Conservation (phyloP, 2,329 filamentous ascomycete species). For the Chrysoporthe austroafricana region DNA sequence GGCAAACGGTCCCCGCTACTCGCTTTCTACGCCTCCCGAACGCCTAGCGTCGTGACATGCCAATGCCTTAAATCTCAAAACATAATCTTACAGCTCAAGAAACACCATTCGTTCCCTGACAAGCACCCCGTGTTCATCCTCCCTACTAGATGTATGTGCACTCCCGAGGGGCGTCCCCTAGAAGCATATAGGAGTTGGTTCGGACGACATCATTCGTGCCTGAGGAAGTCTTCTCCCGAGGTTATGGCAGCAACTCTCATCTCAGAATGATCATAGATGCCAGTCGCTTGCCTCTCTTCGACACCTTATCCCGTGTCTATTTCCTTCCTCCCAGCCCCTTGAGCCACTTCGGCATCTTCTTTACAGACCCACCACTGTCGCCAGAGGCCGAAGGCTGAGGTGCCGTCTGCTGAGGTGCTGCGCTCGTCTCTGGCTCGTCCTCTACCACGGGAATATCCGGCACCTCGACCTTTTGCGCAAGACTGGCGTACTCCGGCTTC, state of each 20-base stretch:
- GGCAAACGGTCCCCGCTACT: background rate
- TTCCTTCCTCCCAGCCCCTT: conserved; percentile 71
- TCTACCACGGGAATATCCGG: conserved; percentile 55
- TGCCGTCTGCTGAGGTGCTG: conserved; percentile 30
- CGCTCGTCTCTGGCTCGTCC: conserved; percentile 41
- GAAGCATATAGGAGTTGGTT: background rate
- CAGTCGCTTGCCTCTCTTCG: background rate
- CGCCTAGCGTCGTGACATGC: conserved; percentile 4
- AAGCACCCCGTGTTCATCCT: background rate
- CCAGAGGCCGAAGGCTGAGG: conserved; percentile 36
- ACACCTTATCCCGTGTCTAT: conserved; percentile 40
- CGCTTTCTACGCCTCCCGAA: background rate
- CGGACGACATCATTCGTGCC: background rate
- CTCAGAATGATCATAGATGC: background rate
- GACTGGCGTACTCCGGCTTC: conserved; percentile 58
- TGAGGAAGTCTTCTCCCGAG: background rate
- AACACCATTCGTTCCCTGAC: background rate
- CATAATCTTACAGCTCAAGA: background rate
- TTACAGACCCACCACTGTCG: conserved; percentile 41
- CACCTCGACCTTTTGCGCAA: conserved; percentile 70
- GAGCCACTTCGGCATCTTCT: conserved; percentile 70
- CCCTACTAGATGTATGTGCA: background rate
- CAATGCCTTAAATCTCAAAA: background rate
- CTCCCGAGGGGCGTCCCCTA: background rate
- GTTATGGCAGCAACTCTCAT: background rate